Percentiles rank a stretch among this genome's conserved stretches.
Evolutionary conservation across 495 filamentous ascomycete genomes (phyloP).

Genomic region (Delitschia confertaspora): DNA sequence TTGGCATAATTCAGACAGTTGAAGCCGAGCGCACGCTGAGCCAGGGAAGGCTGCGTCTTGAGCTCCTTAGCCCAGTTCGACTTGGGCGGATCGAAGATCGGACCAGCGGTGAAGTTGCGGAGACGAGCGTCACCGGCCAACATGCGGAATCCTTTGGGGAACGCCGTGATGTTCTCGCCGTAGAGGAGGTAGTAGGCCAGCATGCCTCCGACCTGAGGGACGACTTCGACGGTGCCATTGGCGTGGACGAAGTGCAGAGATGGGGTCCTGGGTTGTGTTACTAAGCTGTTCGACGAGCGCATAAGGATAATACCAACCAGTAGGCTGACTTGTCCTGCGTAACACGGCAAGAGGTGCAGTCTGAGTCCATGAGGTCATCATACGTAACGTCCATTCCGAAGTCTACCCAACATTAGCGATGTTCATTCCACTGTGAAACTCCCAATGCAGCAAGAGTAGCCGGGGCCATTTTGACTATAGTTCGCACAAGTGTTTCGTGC

Average conservation of each 20-base stretch:
- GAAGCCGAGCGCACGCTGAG: slow-evolving; percentile 80
- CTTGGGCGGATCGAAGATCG: slow-evolving; percentile 62
- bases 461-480: slow-evolving; percentile 5
- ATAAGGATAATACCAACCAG: slow-evolving; percentile 38
- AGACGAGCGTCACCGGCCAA: slow-evolving; percentile 62
- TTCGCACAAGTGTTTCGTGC: slow-evolving; percentile 4
- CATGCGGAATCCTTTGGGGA: slow-evolving; percentile 76
- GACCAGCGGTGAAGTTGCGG: slow-evolving; percentile 66
- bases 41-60: slow-evolving; percentile 52
- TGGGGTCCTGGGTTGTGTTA: slow-evolving; percentile 31
- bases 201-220: slow-evolving; percentile 49
- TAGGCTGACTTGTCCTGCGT: slow-evolving; percentile 55
- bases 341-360: slow-evolving; percentile 51
- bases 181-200: slow-evolving; percentile 68
- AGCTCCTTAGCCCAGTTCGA: slow-evolving; percentile 56
- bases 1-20: slow-evolving; percentile 77
- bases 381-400: slow-evolving; percentile 42
- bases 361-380: slow-evolving; percentile 38
- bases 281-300: no score
- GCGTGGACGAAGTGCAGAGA: slow-evolving; percentile 47
- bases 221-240: slow-evolving; percentile 48
- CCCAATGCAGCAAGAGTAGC: slow-evolving; percentile 10
- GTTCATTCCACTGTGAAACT: neutral
- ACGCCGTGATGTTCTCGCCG: slow-evolving; percentile 54
- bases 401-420: slow-evolving; percentile 26